Evolutionary conservation across 139 green algal genomes (phyloP).

Genomic region (Nannochloris sp.): DNA sequence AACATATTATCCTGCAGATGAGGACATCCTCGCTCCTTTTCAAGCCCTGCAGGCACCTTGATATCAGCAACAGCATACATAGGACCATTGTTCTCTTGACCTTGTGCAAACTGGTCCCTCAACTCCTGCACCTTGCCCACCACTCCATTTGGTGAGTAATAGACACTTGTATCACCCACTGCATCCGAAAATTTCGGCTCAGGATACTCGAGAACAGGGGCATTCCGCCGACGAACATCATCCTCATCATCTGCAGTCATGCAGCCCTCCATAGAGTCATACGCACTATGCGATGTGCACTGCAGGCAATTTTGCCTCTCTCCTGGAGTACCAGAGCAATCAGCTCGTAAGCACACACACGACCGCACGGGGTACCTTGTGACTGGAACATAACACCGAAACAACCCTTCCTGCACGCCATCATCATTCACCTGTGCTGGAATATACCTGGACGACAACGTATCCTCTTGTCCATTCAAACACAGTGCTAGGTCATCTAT

Average conservation of each 20-base stretch:
- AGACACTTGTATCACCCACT: not conserved
- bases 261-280: not conserved
- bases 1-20: not conserved
- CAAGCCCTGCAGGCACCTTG: no score
- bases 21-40: not conserved
- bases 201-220: not conserved
- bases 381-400: constrained; percentile 1
- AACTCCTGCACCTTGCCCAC: not conserved
- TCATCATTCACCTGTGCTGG: not conserved
- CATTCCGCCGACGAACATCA: not conserved
- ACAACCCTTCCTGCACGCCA: not conserved
- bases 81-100: no score
- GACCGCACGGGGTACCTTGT: not conserved
- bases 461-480: not conserved
- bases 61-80: no score
- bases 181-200: not conserved
- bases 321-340: not conserved
- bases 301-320: not conserved
- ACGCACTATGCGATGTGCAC: not conserved
- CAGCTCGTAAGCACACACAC: not conserved
- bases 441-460: not conserved
- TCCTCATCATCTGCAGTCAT: not conserved
- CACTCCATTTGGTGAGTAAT: not conserved
- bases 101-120: not conserved
- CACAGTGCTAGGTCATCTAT: not conserved